Evolutionary conservation across 305 asterid species (phyloP).

Genomic region (Fraxinus paxiana): DNA sequence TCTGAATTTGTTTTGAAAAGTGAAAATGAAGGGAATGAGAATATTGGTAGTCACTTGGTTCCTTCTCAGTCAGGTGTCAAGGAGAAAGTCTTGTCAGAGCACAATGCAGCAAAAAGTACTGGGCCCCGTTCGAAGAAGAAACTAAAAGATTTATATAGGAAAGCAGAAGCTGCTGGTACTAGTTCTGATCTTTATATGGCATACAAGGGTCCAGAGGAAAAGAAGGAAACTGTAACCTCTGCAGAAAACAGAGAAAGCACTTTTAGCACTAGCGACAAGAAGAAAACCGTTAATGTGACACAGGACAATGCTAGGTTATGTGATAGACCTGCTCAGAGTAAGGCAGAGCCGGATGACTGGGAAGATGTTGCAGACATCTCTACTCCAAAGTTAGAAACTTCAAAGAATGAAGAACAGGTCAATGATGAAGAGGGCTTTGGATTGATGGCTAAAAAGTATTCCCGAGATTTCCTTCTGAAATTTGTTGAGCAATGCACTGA

Average conservation of each 20-base stretch:
- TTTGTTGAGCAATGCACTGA: conserved; percentile 42
- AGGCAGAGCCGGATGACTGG: conserved; percentile 42
- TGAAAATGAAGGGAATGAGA: conserved; percentile 37
- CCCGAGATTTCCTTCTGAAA: conserved; percentile 73
- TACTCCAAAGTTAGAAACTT: conserved; percentile 51
- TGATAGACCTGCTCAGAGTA: conserved; percentile 40
- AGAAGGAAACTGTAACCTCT: conserved; percentile 42
- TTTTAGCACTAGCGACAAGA: conserved; percentile 31
- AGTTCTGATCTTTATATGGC: conserved; percentile 76
- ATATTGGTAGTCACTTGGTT: conserved; percentile 22
- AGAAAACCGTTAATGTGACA: conserved; percentile 30
- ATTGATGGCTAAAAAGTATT: conserved; percentile 46
- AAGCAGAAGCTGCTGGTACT: conserved; percentile 65
- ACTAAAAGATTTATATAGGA: conserved; percentile 44
- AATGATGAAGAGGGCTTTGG: conserved; percentile 42
- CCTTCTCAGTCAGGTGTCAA: conserved; percentile 31
- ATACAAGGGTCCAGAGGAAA: conserved; percentile 79
- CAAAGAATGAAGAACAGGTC: conserved; percentile 32
- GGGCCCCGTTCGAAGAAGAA: conserved; percentile 42
- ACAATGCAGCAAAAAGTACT: conserved; percentile 38
- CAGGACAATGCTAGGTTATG: conserved; percentile 32
- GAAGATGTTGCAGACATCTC: conserved; percentile 29
- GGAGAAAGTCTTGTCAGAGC: conserved; percentile 48
- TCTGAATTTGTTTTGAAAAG: conserved; percentile 30
- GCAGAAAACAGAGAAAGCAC: conserved; percentile 36